Evolutionary conservation across 2,329 filamentous ascomycete genomes (phyloP).

Genomic region (Hirsutella rhossiliensis): DNA sequence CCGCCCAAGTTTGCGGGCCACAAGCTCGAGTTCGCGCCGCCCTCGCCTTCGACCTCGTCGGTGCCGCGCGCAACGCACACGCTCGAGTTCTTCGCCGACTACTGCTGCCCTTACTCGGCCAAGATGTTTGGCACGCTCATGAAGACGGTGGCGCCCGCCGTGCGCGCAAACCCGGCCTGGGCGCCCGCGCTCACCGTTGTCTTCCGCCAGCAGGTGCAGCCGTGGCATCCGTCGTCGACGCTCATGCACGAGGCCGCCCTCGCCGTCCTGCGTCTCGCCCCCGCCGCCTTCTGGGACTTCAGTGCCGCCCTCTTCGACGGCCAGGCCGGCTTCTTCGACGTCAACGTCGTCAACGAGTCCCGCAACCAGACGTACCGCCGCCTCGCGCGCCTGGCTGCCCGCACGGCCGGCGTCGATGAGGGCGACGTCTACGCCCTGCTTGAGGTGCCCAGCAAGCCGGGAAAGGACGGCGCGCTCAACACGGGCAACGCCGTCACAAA

Average conservation of each 20-base stretch:
- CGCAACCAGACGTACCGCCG: constrained; percentile 75
- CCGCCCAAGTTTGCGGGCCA: constrained; percentile 67
- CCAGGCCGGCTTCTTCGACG: constrained; percentile 75
- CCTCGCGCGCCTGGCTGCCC: constrained; percentile 60
- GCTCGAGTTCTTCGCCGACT: constrained; percentile 67
- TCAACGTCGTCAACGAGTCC: constrained; percentile 69
- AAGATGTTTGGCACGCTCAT: constrained; percentile 68
- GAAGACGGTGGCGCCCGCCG: constrained; percentile 48
- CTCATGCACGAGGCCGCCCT: constrained; percentile 72
- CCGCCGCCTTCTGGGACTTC: constrained; percentile 70
- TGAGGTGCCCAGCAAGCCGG: constrained; percentile 54
- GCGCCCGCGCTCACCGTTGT: constrained; percentile 55
- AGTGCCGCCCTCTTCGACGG: constrained; percentile 51
- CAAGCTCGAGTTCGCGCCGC: constrained; percentile 40
- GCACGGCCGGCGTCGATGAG: constrained; percentile 56
- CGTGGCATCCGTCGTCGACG: constrained; percentile 85
- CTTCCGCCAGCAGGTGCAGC: constrained; percentile 86
- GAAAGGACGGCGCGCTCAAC: constrained; percentile 58
- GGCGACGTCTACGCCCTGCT: constrained; percentile 57
- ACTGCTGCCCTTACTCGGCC: constrained; percentile 67
- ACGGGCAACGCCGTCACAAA: constrained; percentile 70
- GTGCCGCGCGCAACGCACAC: constrained; percentile 39
- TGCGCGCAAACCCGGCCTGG: constrained; percentile 47
- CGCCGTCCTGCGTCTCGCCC: constrained; percentile 61
- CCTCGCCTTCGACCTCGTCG: constrained; percentile 19